Evolutionary conservation across 2,329 filamentous ascomycete genomes (phyloP).

Genomic region (Botryotinia convoluta): DNA sequence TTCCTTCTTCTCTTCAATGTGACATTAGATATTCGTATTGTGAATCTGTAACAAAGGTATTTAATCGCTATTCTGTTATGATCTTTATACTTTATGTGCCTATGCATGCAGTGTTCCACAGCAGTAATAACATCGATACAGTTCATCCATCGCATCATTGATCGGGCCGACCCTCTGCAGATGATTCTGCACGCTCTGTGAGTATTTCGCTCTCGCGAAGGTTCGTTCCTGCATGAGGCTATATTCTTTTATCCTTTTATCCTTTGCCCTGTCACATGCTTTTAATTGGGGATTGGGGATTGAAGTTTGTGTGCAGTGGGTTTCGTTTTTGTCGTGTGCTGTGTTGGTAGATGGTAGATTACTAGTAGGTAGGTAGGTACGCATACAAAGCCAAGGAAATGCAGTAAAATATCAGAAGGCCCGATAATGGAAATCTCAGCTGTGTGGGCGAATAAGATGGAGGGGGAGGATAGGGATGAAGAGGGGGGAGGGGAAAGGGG

Average conservation of each 20-base stretch:
- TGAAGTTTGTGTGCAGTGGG: background rate
- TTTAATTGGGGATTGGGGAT: background rate
- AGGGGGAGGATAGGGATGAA: no score
- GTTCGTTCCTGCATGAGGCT: background rate
- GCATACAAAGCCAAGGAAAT: background rate
- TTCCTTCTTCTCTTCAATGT: background rate
- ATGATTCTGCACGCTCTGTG: no score
- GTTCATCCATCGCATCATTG: background rate
- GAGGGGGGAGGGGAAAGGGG: no score
- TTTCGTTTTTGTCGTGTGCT: no score
- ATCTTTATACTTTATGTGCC: background rate
- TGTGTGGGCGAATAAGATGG: background rate
- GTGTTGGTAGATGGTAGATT: no score
- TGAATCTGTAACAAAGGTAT: background rate
- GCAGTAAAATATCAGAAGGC: background rate
- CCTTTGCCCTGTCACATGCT: background rate
- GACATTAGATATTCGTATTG: background rate
- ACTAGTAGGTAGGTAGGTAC: background rate
- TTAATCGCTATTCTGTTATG: background rate
- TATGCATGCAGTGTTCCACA: background rate
- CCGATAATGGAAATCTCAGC: background rate
- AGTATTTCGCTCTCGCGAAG: no score
- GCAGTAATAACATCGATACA: background rate
- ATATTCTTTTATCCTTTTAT: background rate
- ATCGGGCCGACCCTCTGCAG: background rate